A percentile compares a stretch with the other conserved stretches of the same genome.
These are phyloP conservation scores for Hypoxylon lienhwacheense DNA, from an alignment of 495 filamentous ascomycete genomes.

Conservation along the genomic window DNA sequence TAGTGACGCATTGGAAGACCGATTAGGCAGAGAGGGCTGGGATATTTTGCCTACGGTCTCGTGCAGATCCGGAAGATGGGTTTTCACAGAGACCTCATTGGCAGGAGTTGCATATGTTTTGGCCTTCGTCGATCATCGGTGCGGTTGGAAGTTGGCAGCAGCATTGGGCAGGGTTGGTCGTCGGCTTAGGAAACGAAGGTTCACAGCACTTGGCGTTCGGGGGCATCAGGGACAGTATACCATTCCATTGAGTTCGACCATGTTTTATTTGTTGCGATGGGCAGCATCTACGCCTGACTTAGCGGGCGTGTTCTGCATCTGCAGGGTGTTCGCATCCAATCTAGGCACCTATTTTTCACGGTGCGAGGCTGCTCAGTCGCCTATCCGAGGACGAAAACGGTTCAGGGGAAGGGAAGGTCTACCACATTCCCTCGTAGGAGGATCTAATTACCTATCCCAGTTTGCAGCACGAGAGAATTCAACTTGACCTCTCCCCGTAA, in stretches of 20 bases:
- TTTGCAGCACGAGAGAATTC: too few species aligned
- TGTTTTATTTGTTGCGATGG: slow-evolving; percentile 36
- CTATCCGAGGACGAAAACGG: not conserved
- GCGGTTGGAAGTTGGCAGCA: slow-evolving; percentile 28
- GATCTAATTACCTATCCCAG: too few species aligned
- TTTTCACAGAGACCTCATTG: slow-evolving; percentile 19
- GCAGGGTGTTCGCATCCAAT: slow-evolving; percentile 4
- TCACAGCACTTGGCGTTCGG: slow-evolving; percentile 42
- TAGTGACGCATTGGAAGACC: slow-evolving; percentile 86
- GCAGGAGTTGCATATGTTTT: slow-evolving; percentile 27
- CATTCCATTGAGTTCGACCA: slow-evolving; percentile 39
- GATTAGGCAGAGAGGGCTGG: slow-evolving; percentile 61
- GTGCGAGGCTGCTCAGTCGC: slow-evolving; percentile 11
- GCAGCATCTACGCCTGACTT: slow-evolving; percentile 9
- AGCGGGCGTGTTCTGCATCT: slow-evolving; percentile 19
- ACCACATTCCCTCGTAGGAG: too few species aligned
- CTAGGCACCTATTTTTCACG: slow-evolving; percentile 12
- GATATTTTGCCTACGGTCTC: slow-evolving; percentile 17
- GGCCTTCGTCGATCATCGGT: slow-evolving; percentile 20
- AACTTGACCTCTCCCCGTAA: too few species aligned
- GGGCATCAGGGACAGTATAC: slow-evolving; percentile 41
- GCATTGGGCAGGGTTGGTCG: slow-evolving; percentile 35
- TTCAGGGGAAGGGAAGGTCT: too few species aligned
- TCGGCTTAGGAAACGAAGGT: slow-evolving; percentile 40
- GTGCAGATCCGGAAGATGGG: slow-evolving; percentile 6